Base-by-base conservation (phyloP, 768 basidiomycete species). In the Pholiota conissans region DNA sequence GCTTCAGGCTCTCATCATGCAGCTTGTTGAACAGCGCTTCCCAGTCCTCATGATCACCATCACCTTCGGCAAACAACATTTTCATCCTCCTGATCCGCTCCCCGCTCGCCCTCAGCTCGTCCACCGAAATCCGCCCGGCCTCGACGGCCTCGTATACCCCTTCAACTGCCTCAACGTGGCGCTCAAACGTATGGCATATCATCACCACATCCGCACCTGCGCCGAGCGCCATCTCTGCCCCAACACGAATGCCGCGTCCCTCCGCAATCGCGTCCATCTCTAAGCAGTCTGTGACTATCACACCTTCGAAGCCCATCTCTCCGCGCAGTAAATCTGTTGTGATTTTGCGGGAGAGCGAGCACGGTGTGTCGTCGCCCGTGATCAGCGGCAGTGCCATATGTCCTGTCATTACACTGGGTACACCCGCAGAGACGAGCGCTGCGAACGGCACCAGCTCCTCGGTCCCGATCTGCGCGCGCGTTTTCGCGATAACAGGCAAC, bases 191-290 rank as follows among this genome's bases (percentile, higher is more conserved):
- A 63, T 90, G 89, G 60, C 88, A 90, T 39, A 88, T 82, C 89
- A 90, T 90, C 3, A 74, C 85, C n/a, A 90, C 70, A 56, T 90
- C 89, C 14, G 84, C 84, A 3, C 88, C 88, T 0, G 89, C 87
- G 48, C 74, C 72, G 40, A 90, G 65, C 4, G 83, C 80, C 57
- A 76, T 66, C 16, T 88, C 78, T 0, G 86, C 84, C 5, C 85
- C 87, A 37, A 74, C 75, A 54, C 79, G 76, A 3, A 78, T 71
- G 5, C 84, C 84, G 58, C 71, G 73, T 16, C 73, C 76, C 27
- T 78, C 74, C 0, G 83, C 78, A 14, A 90, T 80, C 10, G 89
- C 87, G 48, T 85, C 85, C 89, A 91, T 90, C 71, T 90, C 88
- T 22, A 90, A 71, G 64, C 89, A 90, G 65, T 90, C 89, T 1